These are phyloP conservation scores for Parachaetomium inaequale DNA, from an alignment of 495 filamentous ascomycete species.

Conservation along the genomic window DNA sequence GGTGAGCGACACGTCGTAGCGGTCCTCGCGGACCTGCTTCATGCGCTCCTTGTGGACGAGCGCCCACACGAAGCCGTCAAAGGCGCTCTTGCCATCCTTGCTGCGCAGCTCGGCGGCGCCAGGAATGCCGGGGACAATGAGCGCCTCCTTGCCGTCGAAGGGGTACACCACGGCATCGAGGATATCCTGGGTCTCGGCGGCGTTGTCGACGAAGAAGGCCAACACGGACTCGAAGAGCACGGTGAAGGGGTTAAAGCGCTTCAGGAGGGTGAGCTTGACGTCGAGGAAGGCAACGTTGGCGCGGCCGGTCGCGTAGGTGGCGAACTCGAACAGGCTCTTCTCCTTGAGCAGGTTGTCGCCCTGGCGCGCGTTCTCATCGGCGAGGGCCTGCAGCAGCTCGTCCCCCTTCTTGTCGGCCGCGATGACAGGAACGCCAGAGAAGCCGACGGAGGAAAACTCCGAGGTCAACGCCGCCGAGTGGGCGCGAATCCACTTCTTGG, in stretches of 20 bases:
- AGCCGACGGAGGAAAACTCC: constrained; percentile 91
- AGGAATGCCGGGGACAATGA: constrained; percentile 58
- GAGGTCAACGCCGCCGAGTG: constrained; percentile 65
- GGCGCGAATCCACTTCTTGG: constrained; percentile 73
- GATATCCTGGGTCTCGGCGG: constrained; percentile 61
- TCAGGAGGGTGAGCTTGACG: constrained; percentile 73
- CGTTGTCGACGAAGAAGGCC: constrained; percentile 73
- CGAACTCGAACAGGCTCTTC: constrained; percentile 76
- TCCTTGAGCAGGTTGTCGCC: constrained; percentile 71
- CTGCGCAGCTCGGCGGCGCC: constrained; percentile 49
- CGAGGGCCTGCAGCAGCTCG: constrained; percentile 39
- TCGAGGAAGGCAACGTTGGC: constrained; percentile 92
- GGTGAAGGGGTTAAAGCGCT: constrained; percentile 84
- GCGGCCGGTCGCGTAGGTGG: constrained; percentile 87
- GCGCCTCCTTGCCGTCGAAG: constrained; percentile 88
- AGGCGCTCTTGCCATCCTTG: constrained; percentile 66
- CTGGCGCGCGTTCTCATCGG: constrained; percentile 28
- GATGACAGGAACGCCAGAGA: constrained; percentile 47
- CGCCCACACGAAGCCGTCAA: constrained; percentile 91
- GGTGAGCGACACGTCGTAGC: constrained; percentile 92
- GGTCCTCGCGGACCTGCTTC: constrained; percentile 82
- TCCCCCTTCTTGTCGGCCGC: constrained; percentile 38
- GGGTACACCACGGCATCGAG: constrained; percentile 73
- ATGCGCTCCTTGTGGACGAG: constrained; percentile 93
- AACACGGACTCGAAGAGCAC: constrained; percentile 63